Evolutionary conservation across 164 flowering plant species (phyloP).

Genomic region (Cinnamomum chago): DNA sequence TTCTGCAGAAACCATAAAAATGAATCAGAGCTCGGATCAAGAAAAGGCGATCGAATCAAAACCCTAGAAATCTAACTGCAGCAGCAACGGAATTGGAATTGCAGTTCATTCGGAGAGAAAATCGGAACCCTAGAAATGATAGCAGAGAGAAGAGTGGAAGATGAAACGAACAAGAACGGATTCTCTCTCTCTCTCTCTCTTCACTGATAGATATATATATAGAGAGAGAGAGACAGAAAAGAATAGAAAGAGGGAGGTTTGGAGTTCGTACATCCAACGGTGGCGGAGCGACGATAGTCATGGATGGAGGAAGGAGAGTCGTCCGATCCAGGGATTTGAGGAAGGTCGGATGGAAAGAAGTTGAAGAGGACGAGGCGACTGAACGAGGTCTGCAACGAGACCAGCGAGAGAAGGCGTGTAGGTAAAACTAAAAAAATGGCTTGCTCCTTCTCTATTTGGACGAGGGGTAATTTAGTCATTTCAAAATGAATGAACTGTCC

Average conservation of each 20-base stretch:
- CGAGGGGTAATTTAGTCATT: constrained; percentile 12
- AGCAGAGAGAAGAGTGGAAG: neutral
- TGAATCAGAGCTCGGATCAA: constrained; percentile 29
- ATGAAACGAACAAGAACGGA: neutral
- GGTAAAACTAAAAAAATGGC: too few relatives aligned
- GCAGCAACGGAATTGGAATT: constrained; percentile 8
- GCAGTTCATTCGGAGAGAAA: neutral
- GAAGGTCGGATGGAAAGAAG: constrained; percentile 2
- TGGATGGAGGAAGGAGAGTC: constrained; percentile 23
- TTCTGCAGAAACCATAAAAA: constrained; percentile 41
- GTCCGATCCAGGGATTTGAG: constrained; percentile 29
- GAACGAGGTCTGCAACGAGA: too few relatives aligned
- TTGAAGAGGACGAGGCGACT: neutral
- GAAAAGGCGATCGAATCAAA: constrained; percentile 24
- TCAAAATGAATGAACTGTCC: neutral
- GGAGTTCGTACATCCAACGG: constrained; percentile 50
- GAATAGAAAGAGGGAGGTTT: neutral
- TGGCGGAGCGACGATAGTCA: constrained; percentile 75
- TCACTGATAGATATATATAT: neutral
- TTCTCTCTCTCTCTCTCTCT: neutral
- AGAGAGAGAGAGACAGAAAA: too few relatives aligned
- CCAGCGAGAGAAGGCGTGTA: too few relatives aligned
- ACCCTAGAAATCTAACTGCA: constrained; percentile 25
- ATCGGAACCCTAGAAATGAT: constrained; percentile 7
- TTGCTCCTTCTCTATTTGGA: neutral